These are phyloP conservation scores for Ceratocystiopsis brevicomis DNA, from an alignment of 2,329 filamentous ascomycete genomes.

Conservation along the genomic window DNA sequence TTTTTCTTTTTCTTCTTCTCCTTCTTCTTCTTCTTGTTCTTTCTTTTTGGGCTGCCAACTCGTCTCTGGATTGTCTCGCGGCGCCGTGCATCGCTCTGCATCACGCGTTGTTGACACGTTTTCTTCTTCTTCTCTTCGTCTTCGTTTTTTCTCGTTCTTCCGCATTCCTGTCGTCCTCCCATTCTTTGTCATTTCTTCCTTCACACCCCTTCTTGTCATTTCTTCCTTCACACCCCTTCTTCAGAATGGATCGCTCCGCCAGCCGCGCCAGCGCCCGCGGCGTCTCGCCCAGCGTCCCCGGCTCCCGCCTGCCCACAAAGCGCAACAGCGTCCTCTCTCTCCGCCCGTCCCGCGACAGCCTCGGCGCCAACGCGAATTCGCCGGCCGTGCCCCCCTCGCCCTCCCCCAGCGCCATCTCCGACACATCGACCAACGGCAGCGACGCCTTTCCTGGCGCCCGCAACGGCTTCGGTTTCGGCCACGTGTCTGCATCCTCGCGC, in stretches of 20 bases:
- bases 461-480: neutral
- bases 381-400: neutral
- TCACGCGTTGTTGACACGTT: neutral
- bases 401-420: constrained; percentile 3
- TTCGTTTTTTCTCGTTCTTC: neutral
- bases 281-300: neutral
- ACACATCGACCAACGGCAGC: constrained; percentile 2
- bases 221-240: neutral
- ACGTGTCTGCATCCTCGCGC: constrained; percentile 1
- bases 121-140: neutral
- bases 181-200: neutral
- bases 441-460: neutral
- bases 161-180: neutral
- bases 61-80: neutral
- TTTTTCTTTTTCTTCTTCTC: neutral
- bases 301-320: constrained; percentile 5
- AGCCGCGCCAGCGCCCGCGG: neutral
- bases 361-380: neutral
- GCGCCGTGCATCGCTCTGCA: neutral
- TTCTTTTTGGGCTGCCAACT: neutral
- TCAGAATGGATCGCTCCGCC: no score
- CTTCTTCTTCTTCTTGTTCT: neutral
- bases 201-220: neutral
- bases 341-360: constrained; percentile 3
- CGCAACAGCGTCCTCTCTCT: constrained; percentile 7